Evolutionary conservation across 495 filamentous ascomycete species (phyloP), one percentile per base, ranked within the genome.

Genomic region (Oidiodendron maius): DNA sequence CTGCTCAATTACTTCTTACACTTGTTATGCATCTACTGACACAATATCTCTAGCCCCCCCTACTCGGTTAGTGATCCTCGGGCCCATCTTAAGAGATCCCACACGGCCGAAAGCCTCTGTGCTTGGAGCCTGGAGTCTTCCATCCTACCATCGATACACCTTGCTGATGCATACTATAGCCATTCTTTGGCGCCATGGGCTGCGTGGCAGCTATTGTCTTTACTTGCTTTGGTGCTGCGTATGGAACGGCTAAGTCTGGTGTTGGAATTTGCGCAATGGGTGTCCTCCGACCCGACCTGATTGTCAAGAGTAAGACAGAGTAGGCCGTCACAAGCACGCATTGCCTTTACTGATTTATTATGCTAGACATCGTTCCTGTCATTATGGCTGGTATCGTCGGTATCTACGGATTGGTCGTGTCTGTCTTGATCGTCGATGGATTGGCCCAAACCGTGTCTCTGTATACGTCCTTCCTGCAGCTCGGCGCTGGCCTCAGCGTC

Each of bases 341-440:
- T 23, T 39, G 30, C 23, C 23, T 12, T 34, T 42, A 50, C 47
- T 47, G 30, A 53, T 49, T 41, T 6, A 17, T 26, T 30, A 30
- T 35, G 43, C 16, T 56, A 98, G 93, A 97, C 77, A 95, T 98
- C 64, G 90, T 98, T 51, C 93, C 93, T 63, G 93, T 98, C 70
- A 95, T 99, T 80, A 99, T 99, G 93, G 93, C 93, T 77, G 93
- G 93, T 97, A 99, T 99, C 74, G 96, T 99, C 70, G 94, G 87
- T 84, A 99, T 99, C 72, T 99, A 99, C 77, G 93, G 93, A 61
- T 81, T 99, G 44, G 93, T 99, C 74, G 93, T 99, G 46, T 96
- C 91, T 3, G 93, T 99, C 69, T 70, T 99, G 64, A 91, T 99
- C 68, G 96, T 94, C 60, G 91, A 94, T 70, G 82, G 83, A 60